These are phyloP conservation scores for Kwoniella sp. DNA, from an alignment of 768 basidiomycete genomes.

Conservation along the genomic window DNA sequence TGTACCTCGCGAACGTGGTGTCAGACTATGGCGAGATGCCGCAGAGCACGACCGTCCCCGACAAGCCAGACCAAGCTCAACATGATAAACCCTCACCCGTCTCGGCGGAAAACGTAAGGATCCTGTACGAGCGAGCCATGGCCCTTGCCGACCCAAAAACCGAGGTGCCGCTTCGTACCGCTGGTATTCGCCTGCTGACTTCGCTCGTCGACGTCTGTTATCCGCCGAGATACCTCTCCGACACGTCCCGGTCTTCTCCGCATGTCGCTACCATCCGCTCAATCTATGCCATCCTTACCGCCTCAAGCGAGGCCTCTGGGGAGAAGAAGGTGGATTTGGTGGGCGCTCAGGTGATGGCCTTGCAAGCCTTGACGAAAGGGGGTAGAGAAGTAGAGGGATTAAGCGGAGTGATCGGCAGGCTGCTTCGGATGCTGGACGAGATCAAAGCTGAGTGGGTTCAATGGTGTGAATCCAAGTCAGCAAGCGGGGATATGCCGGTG, in stretches of 20 bases:
- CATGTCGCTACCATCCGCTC: constrained; percentile 22
- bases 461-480: constrained; percentile 33
- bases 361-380: constrained; percentile 62
- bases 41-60: not conserved
- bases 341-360: constrained; percentile 71
- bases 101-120: constrained; percentile 10
- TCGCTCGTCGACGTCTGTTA: constrained; percentile 28
- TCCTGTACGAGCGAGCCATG: constrained; percentile 25
- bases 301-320: not conserved
- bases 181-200: constrained; percentile 34
- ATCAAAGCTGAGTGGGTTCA: constrained; percentile 30
- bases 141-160: constrained; percentile 19
- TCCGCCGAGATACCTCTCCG: constrained; percentile 13
- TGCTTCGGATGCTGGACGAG: constrained; percentile 22
- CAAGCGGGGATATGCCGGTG: constrained; percentile 7
- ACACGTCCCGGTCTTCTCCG: not conserved
- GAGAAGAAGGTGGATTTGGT: constrained; percentile 25
- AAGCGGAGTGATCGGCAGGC: constrained; percentile 40
- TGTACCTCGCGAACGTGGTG: constrained; percentile 18
- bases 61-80: no score
- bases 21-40: not conserved
- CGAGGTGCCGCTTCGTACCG: constrained; percentile 21
- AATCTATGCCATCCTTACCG: constrained; percentile 12
- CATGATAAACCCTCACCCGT: not conserved
- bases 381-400: constrained; percentile 27